These are phyloP conservation scores for Castanea sativa DNA, from an alignment of 306 rosid species.

Conservation along the genomic window DNA sequence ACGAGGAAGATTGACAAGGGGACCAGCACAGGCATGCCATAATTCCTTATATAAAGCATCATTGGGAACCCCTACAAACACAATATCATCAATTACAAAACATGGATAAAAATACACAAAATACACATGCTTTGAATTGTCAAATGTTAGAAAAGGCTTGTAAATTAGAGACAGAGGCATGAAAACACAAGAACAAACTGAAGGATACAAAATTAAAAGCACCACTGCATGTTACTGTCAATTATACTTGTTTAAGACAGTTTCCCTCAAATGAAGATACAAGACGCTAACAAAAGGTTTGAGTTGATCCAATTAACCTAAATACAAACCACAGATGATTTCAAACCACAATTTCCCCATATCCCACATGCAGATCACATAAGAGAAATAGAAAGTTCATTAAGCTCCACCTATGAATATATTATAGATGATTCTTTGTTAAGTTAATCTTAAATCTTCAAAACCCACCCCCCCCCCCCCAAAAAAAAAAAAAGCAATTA, in stretches of 20 bases:
- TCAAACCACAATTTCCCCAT: background rate
- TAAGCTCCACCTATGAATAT: background rate
- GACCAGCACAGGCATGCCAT: constrained; percentile 99
- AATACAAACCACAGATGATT: background rate
- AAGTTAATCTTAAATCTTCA: background rate
- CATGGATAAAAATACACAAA: background rate
- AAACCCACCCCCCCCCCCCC: background rate
- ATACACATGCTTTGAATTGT: background rate
- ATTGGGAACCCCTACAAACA: constrained; percentile 44
- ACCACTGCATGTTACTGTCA: background rate
- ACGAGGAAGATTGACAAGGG: constrained; percentile 91
- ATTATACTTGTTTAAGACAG: background rate
- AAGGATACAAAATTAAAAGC: background rate
- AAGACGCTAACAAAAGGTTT: background rate
- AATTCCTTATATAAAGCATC: constrained; percentile 89
- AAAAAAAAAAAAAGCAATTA: background rate
- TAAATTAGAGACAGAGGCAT: background rate
- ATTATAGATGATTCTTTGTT: background rate
- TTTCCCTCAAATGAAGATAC: background rate
- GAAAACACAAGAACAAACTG: background rate
- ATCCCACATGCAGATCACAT: background rate
- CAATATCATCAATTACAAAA: constrained; percentile 5
- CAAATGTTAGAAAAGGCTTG: background rate
- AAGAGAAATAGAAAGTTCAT: background rate
- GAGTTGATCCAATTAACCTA: background rate